These are phyloP conservation scores for Solanum okadae DNA, from an alignment of 257 asterid species.

Conservation along the genomic window DNA sequence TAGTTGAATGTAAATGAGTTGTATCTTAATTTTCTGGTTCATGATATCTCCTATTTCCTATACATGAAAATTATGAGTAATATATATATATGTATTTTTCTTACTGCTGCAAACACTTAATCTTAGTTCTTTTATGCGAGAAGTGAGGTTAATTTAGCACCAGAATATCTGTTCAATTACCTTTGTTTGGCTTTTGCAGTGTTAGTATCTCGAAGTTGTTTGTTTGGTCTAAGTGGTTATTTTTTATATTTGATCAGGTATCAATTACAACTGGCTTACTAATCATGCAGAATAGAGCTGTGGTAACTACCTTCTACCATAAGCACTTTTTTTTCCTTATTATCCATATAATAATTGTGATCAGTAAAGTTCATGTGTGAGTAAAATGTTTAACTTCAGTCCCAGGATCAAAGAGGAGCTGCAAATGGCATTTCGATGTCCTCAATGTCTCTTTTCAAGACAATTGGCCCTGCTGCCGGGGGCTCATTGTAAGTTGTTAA, in stretches of 20 bases:
- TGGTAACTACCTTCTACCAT: slow-evolving; percentile 32
- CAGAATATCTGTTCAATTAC: background rate
- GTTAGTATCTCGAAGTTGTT: background rate
- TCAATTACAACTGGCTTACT: slow-evolving; percentile 68
- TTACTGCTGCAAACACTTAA: background rate
- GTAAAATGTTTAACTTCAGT: slow-evolving; percentile 12
- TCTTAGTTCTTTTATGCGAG: background rate
- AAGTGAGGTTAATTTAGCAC: background rate
- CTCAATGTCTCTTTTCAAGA: slow-evolving; percentile 61
- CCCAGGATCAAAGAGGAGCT: slow-evolving; percentile 83
- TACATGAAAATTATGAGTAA: background rate
- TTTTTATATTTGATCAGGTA: slow-evolving; percentile 25
- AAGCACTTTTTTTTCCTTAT: background rate
- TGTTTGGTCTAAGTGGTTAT: background rate
- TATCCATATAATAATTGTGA: background rate
- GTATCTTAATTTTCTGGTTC: background rate
- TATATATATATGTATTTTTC: no score
- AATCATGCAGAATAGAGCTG: slow-evolving; percentile 73
- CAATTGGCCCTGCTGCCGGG: slow-evolving; percentile 73
- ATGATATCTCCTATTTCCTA: background rate
- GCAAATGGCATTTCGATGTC: slow-evolving; percentile 82
- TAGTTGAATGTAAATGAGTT: background rate
- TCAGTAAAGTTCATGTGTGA: background rate
- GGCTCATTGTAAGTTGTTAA: slow-evolving; percentile 51
- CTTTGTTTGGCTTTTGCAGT: background rate